Conservation (phyloP, 2,329 filamentous ascomycete genomes). For the Magnaporthiopsis poae region DNA sequence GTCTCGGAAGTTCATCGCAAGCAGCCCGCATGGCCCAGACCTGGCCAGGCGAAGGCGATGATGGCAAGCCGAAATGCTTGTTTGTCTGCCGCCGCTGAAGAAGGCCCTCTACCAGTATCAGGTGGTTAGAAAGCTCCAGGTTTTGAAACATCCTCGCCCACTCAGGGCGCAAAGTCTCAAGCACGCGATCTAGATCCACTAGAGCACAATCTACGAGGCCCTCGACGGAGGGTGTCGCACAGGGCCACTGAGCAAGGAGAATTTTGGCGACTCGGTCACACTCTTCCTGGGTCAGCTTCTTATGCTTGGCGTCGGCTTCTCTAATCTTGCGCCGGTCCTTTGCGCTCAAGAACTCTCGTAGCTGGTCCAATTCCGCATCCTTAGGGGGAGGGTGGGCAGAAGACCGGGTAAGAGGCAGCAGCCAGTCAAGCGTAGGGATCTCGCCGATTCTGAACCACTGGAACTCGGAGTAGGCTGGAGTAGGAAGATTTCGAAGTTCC, state of each 20-base stretch:
- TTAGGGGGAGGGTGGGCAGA: background rate
- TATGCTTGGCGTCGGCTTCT: constrained; percentile 21
- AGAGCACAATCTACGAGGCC: constrained; percentile 17
- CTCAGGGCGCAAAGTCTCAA: constrained; percentile 30
- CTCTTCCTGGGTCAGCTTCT: constrained; percentile 22
- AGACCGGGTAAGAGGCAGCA: background rate
- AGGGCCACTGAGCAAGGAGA: constrained; percentile 37
- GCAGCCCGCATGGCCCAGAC: background rate
- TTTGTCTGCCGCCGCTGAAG: constrained; percentile 23
- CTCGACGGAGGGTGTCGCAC: constrained; percentile 21
- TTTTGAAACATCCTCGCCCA: constrained; percentile 43
- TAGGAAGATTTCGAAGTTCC: constrained; percentile 26
- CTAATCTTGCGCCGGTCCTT: constrained; percentile 24
- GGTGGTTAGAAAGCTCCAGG: constrained; percentile 31
- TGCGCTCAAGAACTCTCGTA: constrained; percentile 16
- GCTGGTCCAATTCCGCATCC: constrained; percentile 7
- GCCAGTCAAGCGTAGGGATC: constrained; percentile 10
- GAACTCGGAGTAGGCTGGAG: constrained; percentile 27
- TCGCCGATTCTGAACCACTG: constrained; percentile 25
- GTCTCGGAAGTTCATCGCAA: background rate
- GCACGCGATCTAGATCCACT: constrained; percentile 29
- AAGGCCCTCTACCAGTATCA: constrained; percentile 32
- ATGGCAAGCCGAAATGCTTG: constrained; percentile 12
- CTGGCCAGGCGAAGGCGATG: background rate
- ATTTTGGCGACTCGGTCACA: constrained; percentile 28